A percentile compares a stretch with the other conserved stretches of the same genome.
Conservation (phyloP, 257 asterid species). For the Paraleonurus japonicus region DNA sequence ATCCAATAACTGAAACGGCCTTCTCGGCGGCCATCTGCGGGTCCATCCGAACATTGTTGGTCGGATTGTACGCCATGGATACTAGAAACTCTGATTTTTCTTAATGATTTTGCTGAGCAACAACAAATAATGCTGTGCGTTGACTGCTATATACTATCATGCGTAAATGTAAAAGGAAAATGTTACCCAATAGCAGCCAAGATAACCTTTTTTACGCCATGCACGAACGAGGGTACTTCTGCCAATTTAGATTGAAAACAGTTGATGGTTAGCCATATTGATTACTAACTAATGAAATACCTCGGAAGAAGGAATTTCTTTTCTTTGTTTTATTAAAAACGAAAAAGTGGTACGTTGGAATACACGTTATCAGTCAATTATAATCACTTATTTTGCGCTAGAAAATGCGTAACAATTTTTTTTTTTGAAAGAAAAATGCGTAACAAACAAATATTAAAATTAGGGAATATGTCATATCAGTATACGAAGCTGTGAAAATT, state of each 20-base stretch:
- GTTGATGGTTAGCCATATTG: neutral
- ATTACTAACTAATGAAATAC: too few species aligned
- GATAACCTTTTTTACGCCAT: conserved; percentile 16
- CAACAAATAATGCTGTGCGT: neutral
- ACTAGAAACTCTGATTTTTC: neutral
- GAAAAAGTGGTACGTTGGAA: neutral
- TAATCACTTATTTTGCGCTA: too few species aligned
- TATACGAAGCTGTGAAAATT: too few species aligned
- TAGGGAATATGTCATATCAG: too few species aligned
- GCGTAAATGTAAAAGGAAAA: too few species aligned
- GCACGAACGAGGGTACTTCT: conserved; percentile 2
- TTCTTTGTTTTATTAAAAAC: too few species aligned
- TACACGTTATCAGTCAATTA: too few species aligned
- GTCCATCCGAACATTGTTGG: conserved; percentile 51
- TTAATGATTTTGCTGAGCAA: conserved; percentile 9
- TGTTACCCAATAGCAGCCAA: neutral
- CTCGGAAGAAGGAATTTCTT: too few species aligned
- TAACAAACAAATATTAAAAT: too few species aligned
- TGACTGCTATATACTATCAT: conserved; percentile 23
- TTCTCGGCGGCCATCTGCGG: conserved; percentile 81
- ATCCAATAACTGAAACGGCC: conserved; percentile 84
- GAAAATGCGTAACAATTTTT: too few species aligned
- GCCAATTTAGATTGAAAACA: neutral
- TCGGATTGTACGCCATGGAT: conserved; percentile 55
- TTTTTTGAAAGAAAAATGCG: too few species aligned